Percentiles rank a stretch among this genome's conserved stretches.
Conservation (phyloP, 768 basidiomycete genomes). For the Boletus eberwhitei region DNA sequence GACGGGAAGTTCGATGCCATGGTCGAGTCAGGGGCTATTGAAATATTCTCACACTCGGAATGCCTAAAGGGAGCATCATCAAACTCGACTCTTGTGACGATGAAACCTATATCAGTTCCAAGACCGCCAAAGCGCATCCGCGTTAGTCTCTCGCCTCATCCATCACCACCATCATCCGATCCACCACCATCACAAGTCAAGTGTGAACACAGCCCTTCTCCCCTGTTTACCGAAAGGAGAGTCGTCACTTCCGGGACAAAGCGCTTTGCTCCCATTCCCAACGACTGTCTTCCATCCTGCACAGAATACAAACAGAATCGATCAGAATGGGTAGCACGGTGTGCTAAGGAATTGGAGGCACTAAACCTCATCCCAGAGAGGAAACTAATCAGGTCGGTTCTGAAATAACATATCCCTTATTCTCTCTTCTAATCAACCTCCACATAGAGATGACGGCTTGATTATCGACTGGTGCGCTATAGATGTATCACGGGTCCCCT, state of each 20-base stretch:
- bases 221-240: conserved; percentile 7
- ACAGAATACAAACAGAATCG: conserved; percentile 20
- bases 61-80: too few relatives aligned
- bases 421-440: background rate
- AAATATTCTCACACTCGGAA: conserved; percentile 2
- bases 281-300: conserved; percentile 21
- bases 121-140: conserved; percentile 19
- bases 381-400: conserved; percentile 27
- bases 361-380: conserved; percentile 24
- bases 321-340: conserved; percentile 19
- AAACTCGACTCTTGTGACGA: background rate
- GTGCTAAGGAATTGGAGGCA: conserved; percentile 17
- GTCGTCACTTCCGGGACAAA: conserved; percentile 27
- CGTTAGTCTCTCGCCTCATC: background rate
- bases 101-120: background rate
- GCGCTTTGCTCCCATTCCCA: conserved; percentile 28
- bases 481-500: background rate
- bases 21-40: background rate
- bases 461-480: conserved; percentile 28
- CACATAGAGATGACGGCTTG: conserved; percentile 29
- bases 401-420: background rate
- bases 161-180: background rate
- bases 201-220: conserved; percentile 20
- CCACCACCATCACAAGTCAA: conserved; percentile 12
- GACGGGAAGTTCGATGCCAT: too few relatives aligned